phyloP scores from a whole-genome alignment of 2,329 filamentous ascomycete species.

The Pezizomycotina sp. region DNA sequence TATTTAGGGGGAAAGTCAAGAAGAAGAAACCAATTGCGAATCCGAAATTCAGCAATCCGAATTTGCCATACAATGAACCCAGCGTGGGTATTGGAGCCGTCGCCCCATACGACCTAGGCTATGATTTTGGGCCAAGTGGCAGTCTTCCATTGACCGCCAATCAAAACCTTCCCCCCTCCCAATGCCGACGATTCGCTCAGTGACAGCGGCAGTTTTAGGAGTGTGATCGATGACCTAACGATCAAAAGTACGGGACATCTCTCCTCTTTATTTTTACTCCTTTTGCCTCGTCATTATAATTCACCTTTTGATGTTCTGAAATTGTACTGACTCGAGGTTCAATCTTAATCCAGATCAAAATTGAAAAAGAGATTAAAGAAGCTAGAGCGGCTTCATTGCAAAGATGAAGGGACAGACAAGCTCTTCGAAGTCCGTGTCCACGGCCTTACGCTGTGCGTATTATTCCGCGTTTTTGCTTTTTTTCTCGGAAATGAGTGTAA shows the following conservation, averaged over 20 bases:
- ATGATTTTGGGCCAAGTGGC: neutral
- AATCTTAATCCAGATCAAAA: constrained; percentile 33
- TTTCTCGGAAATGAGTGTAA: neutral
- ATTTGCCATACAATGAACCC: constrained; percentile 12
- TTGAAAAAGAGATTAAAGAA: constrained; percentile 56
- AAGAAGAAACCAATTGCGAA: constrained; percentile 18
- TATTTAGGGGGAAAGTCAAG: constrained; percentile 25
- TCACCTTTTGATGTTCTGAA: constrained; percentile 7
- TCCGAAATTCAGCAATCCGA: constrained; percentile 19
- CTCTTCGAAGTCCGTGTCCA: constrained; percentile 72
- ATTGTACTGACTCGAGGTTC: constrained; percentile 6
- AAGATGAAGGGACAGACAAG: constrained; percentile 55
- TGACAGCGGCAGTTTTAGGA: constrained; percentile 52
- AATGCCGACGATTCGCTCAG: constrained; percentile 18
- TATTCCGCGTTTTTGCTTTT: neutral
- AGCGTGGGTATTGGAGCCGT: neutral
- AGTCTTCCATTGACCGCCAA: constrained; percentile 11
- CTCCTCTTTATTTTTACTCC: constrained; percentile 4
- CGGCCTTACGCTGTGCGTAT: constrained; percentile 38
- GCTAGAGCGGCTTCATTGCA: constrained; percentile 50
- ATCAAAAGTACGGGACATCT: constrained; percentile 46
- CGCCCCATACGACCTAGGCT: too few relatives aligned
- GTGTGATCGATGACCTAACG: constrained; percentile 75
- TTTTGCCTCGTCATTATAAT: constrained; percentile 3
- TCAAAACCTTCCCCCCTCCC: constrained; percentile 1